These are phyloP conservation scores for Podosphaera fusca DNA, from an alignment of 2,329 filamentous ascomycete species.

Conservation along the genomic window DNA sequence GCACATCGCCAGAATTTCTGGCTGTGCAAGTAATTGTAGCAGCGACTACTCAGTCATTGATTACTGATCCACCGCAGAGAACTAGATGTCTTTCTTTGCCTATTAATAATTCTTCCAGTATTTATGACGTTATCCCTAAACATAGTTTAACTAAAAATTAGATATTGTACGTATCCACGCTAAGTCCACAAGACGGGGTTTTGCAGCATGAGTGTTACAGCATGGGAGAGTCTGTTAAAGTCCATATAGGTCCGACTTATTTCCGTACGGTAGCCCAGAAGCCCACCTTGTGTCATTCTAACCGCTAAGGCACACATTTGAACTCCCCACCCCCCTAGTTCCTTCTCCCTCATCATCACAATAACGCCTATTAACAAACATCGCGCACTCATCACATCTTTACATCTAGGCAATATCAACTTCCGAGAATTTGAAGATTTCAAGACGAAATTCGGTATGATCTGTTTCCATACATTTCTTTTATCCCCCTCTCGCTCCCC, in stretches of 20 bases:
- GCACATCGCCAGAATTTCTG: background rate
- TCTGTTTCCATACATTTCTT: background rate
- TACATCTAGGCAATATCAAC: background rate
- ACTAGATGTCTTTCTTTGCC: too few relatives aligned
- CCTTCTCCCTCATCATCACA: background rate
- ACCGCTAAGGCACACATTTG: background rate
- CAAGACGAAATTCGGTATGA: background rate
- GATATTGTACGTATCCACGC: background rate
- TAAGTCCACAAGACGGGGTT: background rate
- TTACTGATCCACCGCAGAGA: background rate
- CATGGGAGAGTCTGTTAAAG: background rate
- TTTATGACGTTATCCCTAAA: background rate
- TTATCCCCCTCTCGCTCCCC: background rate
- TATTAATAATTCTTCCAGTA: background rate
- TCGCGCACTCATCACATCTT: background rate
- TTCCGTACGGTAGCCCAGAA: background rate
- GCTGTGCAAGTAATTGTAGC: background rate
- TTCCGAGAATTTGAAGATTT: background rate
- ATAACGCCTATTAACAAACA: background rate
- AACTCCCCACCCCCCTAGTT: background rate
- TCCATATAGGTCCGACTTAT: background rate
- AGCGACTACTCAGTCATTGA: background rate
- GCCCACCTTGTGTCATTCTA: background rate
- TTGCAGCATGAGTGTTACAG: background rate
- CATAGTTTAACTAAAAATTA: background rate